Evolutionary conservation across 371 early-diverging fungal species (phyloP), one percentile per base, ranked within the genome.

Genomic region (Chytridium lagenaria): DNA sequence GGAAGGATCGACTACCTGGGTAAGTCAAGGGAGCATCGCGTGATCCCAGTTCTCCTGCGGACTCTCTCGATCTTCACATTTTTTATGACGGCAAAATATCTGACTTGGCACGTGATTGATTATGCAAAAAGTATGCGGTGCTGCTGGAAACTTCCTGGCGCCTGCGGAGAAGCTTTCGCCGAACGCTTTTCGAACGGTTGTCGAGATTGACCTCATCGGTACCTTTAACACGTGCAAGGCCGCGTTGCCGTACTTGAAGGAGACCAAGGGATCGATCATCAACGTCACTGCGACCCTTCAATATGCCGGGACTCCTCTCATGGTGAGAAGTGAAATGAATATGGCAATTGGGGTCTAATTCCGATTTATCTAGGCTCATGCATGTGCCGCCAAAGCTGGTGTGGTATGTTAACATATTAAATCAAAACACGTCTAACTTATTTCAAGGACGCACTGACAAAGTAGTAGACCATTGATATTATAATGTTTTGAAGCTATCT

Each of bases 171-270:
- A 86, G 44, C 82, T 94, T 15, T 90, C 90, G 1, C 86, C 89
- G 75, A 90, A 91, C 72, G 94, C 91, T 36, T 94, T 93, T 87
- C 77, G 73, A 74, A 83, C 81, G n/a, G 84, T 86, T 22, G 59
- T 84, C 10, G 83, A 84, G 34, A 84, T 85, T 70, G 82, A 87
- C 78, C 78, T 87, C 39, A 75, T 89, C 40, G 89, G 89, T 26
- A 92, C 93, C n/a, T 94, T 90, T 82, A 90, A 93, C 80, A 83
- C 90, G 15, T 88, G 89, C 71, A 93, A 92, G 81, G 90, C 90
- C 50, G 89, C 91, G 51, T 80, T 90, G 57, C 89, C 89, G 22
- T 84, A 90, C 70, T 77, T 94, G 69, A 92, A 93, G 75, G 82
- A 83, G 50, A 79, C 88, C 68, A 89, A 89, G 74, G 93, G 93